phyloP scores from a whole-genome alignment of 768 basidiomycete species.

The Lentinula aciculospora region DNA sequence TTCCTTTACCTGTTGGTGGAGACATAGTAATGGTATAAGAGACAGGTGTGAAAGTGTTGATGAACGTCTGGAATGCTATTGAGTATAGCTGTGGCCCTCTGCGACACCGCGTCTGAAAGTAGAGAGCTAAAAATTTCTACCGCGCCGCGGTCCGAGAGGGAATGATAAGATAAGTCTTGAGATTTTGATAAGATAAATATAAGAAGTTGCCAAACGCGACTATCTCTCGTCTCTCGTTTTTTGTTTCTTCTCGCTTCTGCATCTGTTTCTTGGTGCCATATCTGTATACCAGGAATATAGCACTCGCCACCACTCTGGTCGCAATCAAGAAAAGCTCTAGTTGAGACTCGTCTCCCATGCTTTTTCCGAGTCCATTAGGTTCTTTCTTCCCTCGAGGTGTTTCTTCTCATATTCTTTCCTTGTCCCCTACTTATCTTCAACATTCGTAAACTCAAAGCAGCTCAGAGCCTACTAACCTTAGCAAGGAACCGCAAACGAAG shows the following conservation, averaged over 20 bases:
- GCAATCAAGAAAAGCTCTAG: too few relatives aligned
- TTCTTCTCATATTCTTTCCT: background rate
- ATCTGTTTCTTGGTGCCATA: too few relatives aligned
- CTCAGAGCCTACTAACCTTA: background rate
- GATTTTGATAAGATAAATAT: background rate
- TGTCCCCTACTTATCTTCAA: background rate
- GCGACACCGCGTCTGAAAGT: background rate
- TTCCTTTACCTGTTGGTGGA: slow-evolving; percentile 50
- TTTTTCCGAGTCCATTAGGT: background rate
- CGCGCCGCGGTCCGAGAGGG: background rate
- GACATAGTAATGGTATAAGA: slow-evolving; percentile 26
- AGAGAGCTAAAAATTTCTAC: background rate
- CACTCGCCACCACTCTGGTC: too few relatives aligned
- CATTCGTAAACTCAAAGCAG: background rate
- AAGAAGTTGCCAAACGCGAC: background rate
- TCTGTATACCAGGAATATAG: too few relatives aligned
- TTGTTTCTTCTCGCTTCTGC: too few relatives aligned
- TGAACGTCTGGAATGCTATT: slow-evolving; percentile 2
- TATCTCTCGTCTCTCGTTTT: too few relatives aligned
- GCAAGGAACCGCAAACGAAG: background rate
- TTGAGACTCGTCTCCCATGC: background rate
- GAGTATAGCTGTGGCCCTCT: slow-evolving; percentile 1
- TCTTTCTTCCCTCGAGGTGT: background rate
- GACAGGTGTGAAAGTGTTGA: background rate
- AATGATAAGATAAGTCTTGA: background rate